Evolutionary conservation across 140 eudicot genomes (phyloP).

Genomic region (Stevia rebaudiana): DNA sequence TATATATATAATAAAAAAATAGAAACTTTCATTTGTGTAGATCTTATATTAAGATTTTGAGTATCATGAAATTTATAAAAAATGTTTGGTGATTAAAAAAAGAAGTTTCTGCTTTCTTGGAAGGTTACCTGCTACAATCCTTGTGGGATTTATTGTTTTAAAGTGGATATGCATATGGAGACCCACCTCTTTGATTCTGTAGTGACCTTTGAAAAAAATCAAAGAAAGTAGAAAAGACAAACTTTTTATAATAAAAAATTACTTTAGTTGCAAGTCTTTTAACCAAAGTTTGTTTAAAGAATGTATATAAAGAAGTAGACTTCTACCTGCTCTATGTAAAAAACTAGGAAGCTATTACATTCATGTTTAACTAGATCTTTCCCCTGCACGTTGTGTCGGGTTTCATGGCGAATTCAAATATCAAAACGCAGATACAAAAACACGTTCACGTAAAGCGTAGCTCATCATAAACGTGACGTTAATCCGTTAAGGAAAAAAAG

Average conservation of each 20-base stretch:
- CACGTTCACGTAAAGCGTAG: no score
- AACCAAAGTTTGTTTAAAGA: not conserved
- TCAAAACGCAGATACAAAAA: no score
- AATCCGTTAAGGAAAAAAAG: no score
- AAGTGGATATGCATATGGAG: conserved; percentile 25
- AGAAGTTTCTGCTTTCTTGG: conserved; percentile 15
- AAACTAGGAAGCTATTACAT: conserved; percentile 5
- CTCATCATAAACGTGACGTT: no score
- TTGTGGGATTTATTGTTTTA: conserved; percentile 10
- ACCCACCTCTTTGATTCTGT: conserved; percentile 19
- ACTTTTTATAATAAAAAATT: not conserved
- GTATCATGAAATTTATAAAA: not conserved
- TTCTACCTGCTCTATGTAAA: not conserved
- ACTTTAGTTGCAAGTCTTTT: not conserved
- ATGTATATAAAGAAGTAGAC: not conserved
- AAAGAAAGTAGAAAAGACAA: conserved; percentile 1
- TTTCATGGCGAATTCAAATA: no score
- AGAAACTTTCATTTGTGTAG: not conserved
- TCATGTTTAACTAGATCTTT: conserved; percentile 11
- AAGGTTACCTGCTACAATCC: conserved; percentile 20
- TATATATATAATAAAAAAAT: not conserved
- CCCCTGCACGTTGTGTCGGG: no score
- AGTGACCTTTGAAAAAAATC: not conserved
- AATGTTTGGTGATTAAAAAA: not conserved
- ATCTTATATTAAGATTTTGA: not conserved